A percentile compares a stretch with the other conserved stretches of the same genome.
These are phyloP conservation scores for Mortierella sp. DNA, from an alignment of 371 early-diverging fungal species.

Conservation along the genomic window DNA sequence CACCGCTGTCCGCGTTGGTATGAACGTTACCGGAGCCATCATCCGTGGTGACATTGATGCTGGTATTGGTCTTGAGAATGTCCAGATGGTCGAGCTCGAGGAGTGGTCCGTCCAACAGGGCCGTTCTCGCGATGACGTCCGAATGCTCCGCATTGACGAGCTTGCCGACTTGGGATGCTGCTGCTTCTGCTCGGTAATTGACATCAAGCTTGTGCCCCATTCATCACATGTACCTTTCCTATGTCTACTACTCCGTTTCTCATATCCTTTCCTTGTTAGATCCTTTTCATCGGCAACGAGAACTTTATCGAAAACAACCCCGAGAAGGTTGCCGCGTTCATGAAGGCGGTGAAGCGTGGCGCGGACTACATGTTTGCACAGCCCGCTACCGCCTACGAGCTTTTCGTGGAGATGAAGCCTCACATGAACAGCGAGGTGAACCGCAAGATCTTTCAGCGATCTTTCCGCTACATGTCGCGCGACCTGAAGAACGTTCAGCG, in stretches of 20 bases:
- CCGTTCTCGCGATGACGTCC: conserved; percentile 63
- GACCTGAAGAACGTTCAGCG: conserved; percentile 72
- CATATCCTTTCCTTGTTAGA: conserved; percentile 36
- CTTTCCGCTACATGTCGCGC: conserved; percentile 71
- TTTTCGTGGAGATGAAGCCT: conserved; percentile 71
- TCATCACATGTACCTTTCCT: neutral
- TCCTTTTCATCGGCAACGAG: conserved; percentile 76
- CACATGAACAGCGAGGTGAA: conserved; percentile 63
- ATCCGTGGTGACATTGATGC: conserved; percentile 72
- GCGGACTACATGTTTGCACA: conserved; percentile 66
- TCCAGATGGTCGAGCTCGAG: conserved; percentile 77
- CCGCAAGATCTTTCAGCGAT: conserved; percentile 74
- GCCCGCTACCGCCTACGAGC: conserved; percentile 64
- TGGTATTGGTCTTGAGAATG: conserved; percentile 78
- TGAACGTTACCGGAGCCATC: conserved; percentile 74
- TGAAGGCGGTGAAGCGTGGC: conserved; percentile 67
- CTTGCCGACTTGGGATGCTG: conserved; percentile 74
- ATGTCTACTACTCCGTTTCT: neutral
- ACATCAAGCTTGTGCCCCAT: neutral
- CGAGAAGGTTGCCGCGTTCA: conserved; percentile 66
- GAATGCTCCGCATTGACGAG: conserved; percentile 77
- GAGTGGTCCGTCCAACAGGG: conserved; percentile 70
- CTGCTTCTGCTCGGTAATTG: conserved; percentile 72
- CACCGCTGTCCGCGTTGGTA: conserved; percentile 73
- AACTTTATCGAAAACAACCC: conserved; percentile 66